Base-by-base conservation (phyloP, 2,329 filamentous ascomycete genomes). In the Penicillium italicum region DNA sequence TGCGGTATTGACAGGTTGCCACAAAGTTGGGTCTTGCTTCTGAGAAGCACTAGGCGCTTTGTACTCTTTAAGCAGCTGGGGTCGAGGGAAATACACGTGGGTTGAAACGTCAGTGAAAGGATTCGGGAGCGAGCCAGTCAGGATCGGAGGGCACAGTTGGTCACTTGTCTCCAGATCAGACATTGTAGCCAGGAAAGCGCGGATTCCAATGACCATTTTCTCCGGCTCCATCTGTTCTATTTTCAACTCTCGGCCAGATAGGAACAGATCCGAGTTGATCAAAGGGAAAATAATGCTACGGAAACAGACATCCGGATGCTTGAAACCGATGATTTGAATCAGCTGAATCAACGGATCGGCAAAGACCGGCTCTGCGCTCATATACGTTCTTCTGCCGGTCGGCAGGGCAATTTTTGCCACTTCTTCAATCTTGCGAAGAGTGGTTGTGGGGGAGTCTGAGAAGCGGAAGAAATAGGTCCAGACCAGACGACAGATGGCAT, bases 221-320 rank as follows among this genome's bases (percentile, higher is more conserved):
- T 99, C 95, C 0, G 95, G 94, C 59, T 99, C 94, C 59, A 99
- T 82, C 68, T 95, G 90, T 68, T 97, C 94, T 28, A 97, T 89
- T 68, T 85, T 91, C 40, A 94, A 77, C 42, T 96, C 90, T 66
- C 87, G 90, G 79, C 80, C 80, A 18, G 86, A 84, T 28, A 83
- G 80, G 69, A 97, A 94, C n/a, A 91, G 79, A 50, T 97, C 93
- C 1, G 91, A 91, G 69, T 96, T 96, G 69, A 99, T 89, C 36
- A 99, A 77, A 3, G 93, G 94, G 65, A 97, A 97, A n/a, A 99
- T 90, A 61, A 97, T 89, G 44, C 81, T 90, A 63, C 87, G 85
- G 74, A 97, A 96, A 74, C 93, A 97, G 61, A 96, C 88, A 66
- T 99, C 94, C 50, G 93, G 92, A 64, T 95, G 85, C 69, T 90